Base-by-base conservation (phyloP, 176 grass and related monocot genomes). In the Neostapfia colusana region DNA sequence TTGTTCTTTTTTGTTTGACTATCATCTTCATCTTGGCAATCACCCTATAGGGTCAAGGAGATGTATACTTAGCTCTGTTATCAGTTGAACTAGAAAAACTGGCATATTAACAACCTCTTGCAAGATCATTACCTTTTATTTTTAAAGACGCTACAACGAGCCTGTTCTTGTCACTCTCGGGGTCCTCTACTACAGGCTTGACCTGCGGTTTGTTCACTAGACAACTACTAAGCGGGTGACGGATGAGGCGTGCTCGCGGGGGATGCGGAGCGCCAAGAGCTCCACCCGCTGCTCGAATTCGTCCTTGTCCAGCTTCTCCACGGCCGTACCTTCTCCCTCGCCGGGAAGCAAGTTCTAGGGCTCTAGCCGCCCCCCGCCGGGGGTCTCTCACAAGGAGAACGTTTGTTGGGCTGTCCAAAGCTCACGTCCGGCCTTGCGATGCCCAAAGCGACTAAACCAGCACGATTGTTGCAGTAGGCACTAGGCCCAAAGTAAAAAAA, bases 121-220 rank as follows among this genome's bases (percentile, higher is more conserved):
- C 31, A 31, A 31, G 3, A 31, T 31, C 3, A 31, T 31, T 31
- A 31, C n/a, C n/a, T n/a, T n/a, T n/a, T n/a, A n/a, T n/a, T n/a
- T n/a, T n/a, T n/a, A n/a, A n/a, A n/a, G n/a, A n/a, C n/a, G n/a
- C n/a, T n/a, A n/a, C n/a, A 16, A 89, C 82, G 5, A 95, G 84
- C 16, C 95, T 83, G 77, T 90, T 90, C 83, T 90, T 99, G 10
- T 86, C 80, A 60, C 74, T 82, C 59, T 81, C 83, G 27, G 91
- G 89, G 59, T 99, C 95, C 79, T 92, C 91, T 20, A 80, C 84
- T 24, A 99, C 87, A 79, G 95, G 87, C 69, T 99, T 99, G 20
- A 99, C 75, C 35, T 89, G 87, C 40, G 87, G 79, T 63, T 86
- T 94, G 67, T 99, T 87, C 40, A 99, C 61, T 39, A 99, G 54